Base-by-base conservation (phyloP, 2,329 filamentous ascomycete species). In the Sphaerulina populicola region DNA sequence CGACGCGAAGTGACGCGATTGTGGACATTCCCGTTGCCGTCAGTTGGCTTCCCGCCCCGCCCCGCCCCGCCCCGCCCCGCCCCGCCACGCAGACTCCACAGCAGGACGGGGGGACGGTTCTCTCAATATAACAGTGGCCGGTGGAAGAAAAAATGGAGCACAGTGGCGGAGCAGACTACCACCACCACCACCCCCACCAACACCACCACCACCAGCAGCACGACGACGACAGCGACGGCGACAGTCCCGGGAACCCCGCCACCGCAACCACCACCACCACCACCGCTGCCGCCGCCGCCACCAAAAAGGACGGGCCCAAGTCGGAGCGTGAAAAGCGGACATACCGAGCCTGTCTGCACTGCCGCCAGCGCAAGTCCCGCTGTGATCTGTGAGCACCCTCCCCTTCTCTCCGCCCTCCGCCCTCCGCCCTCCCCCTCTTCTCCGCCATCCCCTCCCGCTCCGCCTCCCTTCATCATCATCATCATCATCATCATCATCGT, bases 341-440 rank as follows among this genome's bases (percentile, higher is more conserved):
- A 9, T 65, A 66, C 55, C 51, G 64, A 9, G 64, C 64, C 6
- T 66, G 64, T 51, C 49, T 66, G 31, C 64, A 66, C 47, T 65
- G 64, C 49, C 55, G 64, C 40, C 62, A 64, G 54, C 52, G 63
- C n/a, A 66, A 66, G 52, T 62, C 59, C n/a, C 54, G 64, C 36
- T 66, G 64, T 51, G 64, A 66, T 46, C 53, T 66, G 61, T 66
- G 55, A 58, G 63, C n/a, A 23, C 29, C 23, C 12, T 14, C 14
- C 6, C 15, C 8, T 39, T 38, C 29, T 27, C 23, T 27, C 6
- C 23, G 4, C 23, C 23, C 23, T 27, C 23, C 6, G 5, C 23
- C 6, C 23, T 27, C 23, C 23, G 4, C 23, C 6, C 5, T 4
- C 23, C 6, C 23, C 6, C 23, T 27, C 23, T 4, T 27, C 4